These are phyloP conservation scores for Pinus taeda DNA, from an alignment of 75 land plant species.

Conservation along the genomic window DNA sequence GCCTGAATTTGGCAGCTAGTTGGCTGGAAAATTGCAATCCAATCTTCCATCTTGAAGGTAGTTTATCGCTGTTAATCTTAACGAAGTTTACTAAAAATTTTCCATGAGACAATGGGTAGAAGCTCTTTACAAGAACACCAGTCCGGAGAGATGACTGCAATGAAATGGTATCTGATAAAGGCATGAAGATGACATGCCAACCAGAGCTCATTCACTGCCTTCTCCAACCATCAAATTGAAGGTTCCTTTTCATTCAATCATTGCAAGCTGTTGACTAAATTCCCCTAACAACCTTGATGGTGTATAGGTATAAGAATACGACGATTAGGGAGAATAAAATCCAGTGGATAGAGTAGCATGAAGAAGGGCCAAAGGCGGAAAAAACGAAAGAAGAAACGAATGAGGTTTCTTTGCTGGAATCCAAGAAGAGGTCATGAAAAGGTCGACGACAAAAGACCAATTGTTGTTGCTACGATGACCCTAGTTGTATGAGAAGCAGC, in stretches of 20 bases:
- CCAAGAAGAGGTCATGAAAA: too few relatives aligned
- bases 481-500: too few relatives aligned
- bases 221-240: not conserved
- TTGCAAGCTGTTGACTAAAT: not conserved
- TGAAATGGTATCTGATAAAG: conserved; percentile 19
- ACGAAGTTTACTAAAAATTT: not conserved
- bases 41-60: conserved; percentile 17
- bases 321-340: too few relatives aligned
- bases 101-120: conserved; percentile 13
- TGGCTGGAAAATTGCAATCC: conserved; percentile 8
- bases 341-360: too few relatives aligned
- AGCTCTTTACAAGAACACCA: conserved; percentile 3
- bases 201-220: not conserved
- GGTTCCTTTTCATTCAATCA: not conserved
- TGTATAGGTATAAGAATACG: too few relatives aligned
- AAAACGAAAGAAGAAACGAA: too few relatives aligned
- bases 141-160: conserved; percentile 23
- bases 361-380: too few relatives aligned
- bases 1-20: not conserved
- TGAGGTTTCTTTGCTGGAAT: too few relatives aligned
- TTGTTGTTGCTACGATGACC: too few relatives aligned
- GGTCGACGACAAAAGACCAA: too few relatives aligned
- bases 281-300: too few relatives aligned
- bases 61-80: conserved; percentile 10
- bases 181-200: not conserved